Conservation (phyloP, 192 early-diverging fungal species). For the Jimgerdemannia flammicorona region DNA sequence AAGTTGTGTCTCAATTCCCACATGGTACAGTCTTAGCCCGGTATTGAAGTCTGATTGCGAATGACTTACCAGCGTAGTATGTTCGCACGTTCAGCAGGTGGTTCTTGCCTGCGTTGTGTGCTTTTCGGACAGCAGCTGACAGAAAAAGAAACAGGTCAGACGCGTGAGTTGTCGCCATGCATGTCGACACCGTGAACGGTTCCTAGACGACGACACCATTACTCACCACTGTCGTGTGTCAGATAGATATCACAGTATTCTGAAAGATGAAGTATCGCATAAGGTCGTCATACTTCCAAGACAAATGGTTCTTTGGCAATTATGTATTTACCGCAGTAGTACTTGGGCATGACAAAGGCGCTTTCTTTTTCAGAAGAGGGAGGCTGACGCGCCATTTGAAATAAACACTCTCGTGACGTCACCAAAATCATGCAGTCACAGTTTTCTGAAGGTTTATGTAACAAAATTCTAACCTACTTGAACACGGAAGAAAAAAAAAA, state of each 20-base stretch:
- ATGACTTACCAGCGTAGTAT: conserved; percentile 72
- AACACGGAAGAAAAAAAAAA: not conserved
- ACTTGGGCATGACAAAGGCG: conserved; percentile 71
- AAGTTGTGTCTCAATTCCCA: not conserved
- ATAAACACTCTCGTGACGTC: not conserved
- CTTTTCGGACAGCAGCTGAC: conserved; percentile 82
- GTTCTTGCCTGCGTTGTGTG: conserved; percentile 94
- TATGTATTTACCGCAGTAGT: conserved; percentile 73
- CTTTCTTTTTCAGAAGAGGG: not conserved
- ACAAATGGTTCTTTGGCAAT: too few species aligned
- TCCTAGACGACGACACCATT: not conserved
- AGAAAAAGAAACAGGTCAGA: conserved; percentile 1
- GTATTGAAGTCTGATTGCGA: not conserved
- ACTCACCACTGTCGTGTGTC: conserved; percentile 74
- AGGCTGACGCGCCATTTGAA: not conserved
- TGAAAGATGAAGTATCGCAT: conserved; percentile 11
- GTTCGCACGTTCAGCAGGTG: conserved; percentile 88
- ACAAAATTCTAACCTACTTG: not conserved
- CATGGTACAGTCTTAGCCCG: not conserved
- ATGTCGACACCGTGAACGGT: not conserved
- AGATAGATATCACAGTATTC: conserved; percentile 98
- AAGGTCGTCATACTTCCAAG: not conserved
- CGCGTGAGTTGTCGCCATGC: not conserved
- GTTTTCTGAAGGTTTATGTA: not conserved
- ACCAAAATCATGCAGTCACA: not conserved